phyloP scores from a whole-genome alignment of 2,329 filamentous ascomycete genomes.

The Teratosphaeria nubilosa region DNA sequence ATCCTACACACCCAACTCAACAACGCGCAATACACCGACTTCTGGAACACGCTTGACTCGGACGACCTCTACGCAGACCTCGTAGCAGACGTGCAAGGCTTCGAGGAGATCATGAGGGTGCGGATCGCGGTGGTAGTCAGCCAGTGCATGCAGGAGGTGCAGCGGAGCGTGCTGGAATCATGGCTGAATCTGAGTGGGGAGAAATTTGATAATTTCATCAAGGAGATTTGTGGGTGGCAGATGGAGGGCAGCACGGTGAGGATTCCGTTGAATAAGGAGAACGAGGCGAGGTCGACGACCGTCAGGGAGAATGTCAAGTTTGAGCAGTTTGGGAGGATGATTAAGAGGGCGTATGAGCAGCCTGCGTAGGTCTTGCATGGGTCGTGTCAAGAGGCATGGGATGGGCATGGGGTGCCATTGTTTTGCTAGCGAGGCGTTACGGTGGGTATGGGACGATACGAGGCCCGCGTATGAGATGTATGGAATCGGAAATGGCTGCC shows the following conservation, averaged over 20 bases:
- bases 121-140: slow-evolving; percentile 81
- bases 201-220: slow-evolving; percentile 41
- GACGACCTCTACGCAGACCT: slow-evolving; percentile 95
- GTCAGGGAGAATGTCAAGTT: slow-evolving; percentile 92
- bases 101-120: slow-evolving; percentile 87
- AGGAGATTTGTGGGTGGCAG: slow-evolving; percentile 64
- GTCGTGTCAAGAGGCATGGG: neutral
- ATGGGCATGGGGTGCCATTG: neutral
- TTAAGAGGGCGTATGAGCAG: slow-evolving; percentile 80
- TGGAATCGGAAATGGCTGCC: neutral
- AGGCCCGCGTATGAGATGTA: neutral
- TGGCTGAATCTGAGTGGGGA: slow-evolving; percentile 39
- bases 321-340: slow-evolving; percentile 71
- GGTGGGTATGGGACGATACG: neutral
- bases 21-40: slow-evolving; percentile 77
- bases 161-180: slow-evolving; percentile 35
- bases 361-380: slow-evolving; percentile 36
- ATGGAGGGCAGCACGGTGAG: slow-evolving; percentile 52
- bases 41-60: slow-evolving; percentile 87
- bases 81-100: slow-evolving; percentile 85
- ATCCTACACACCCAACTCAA: slow-evolving; percentile 78
- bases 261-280: slow-evolving; percentile 89
- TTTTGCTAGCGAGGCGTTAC: slow-evolving; percentile 5
- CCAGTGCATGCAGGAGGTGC: slow-evolving; percentile 72
- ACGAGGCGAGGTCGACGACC: slow-evolving; percentile 91